A percentile compares a stretch with the other conserved stretches of the same genome.
Evolutionary conservation across 495 filamentous ascomycete species (phyloP).

Genomic region (Aspergillus avenaceus): DNA sequence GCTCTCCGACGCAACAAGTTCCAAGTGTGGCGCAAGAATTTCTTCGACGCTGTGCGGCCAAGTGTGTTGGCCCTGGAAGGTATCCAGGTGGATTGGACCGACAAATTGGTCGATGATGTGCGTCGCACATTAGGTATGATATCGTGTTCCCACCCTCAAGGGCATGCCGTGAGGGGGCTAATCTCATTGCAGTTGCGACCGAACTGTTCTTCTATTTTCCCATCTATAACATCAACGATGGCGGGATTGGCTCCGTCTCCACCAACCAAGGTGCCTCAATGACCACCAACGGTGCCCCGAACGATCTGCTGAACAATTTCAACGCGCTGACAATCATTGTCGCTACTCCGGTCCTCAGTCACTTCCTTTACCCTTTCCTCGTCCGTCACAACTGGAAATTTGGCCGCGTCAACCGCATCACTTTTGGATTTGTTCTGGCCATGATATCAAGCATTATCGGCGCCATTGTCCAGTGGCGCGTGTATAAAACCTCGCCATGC

Average conservation of each 20-base stretch:
- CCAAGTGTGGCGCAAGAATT: constrained; percentile 51
- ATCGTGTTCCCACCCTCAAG: background rate
- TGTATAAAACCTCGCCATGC: constrained; percentile 54
- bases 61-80: constrained; percentile 49
- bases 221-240: constrained; percentile 47
- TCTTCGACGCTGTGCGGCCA: constrained; percentile 64
- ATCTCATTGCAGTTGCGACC: constrained; percentile 30
- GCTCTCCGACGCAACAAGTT: constrained; percentile 55
- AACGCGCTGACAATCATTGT: constrained; percentile 66
- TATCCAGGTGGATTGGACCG: constrained; percentile 41
- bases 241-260: constrained; percentile 40
- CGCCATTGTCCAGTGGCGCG: constrained; percentile 59
- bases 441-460: constrained; percentile 53
- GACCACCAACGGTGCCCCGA: constrained; percentile 63
- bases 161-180: background rate
- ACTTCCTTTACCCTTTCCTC: constrained; percentile 58
- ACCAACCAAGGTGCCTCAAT: constrained; percentile 58
- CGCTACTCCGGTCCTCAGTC: constrained; percentile 59
- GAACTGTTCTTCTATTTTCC: constrained; percentile 54
- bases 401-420: constrained; percentile 63
- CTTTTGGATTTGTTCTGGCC: constrained; percentile 58
- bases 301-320: constrained; percentile 67
- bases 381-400: constrained; percentile 51
- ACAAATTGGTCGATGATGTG: constrained; percentile 46
- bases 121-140: constrained; percentile 32